These are phyloP conservation scores for Trichoderma atroviride DNA, from an alignment of 2,329 filamentous ascomycete species.

Conservation along the genomic window DNA sequence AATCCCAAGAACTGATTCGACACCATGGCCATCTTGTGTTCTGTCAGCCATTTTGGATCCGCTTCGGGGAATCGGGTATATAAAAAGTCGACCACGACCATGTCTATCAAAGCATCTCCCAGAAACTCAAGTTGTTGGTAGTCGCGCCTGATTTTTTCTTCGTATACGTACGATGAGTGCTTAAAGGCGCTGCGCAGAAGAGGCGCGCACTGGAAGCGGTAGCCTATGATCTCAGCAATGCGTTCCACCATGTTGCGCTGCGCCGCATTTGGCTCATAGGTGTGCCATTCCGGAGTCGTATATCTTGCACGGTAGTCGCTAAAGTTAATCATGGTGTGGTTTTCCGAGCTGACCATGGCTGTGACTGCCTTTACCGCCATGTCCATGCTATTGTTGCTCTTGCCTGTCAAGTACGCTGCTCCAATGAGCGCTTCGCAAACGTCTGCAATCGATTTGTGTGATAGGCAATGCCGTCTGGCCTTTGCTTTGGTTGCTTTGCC, in stretches of 20 bases:
- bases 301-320: conserved; percentile 74
- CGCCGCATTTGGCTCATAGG: conserved; percentile 59
- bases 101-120: conserved; percentile 85
- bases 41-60: conserved; percentile 95
- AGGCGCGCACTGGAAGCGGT: conserved; percentile 72
- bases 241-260: conserved; percentile 69
- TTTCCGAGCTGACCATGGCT: conserved; percentile 66
- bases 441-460: conserved; percentile 90
- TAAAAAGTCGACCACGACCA: conserved; percentile 80
- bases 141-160: conserved; percentile 67
- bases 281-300: conserved; percentile 71
- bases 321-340: conserved; percentile 71
- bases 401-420: conserved; percentile 66
- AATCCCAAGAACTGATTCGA: conserved; percentile 92
- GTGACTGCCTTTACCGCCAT: conserved; percentile 66
- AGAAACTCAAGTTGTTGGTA: conserved; percentile 94
- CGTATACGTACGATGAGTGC: conserved; percentile 83
- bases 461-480: conserved; percentile 71
- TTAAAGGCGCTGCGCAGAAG: conserved; percentile 83
- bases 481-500: conserved; percentile 63
- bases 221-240: conserved; percentile 60
- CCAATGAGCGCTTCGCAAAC: conserved; percentile 95
- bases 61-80: conserved; percentile 75
- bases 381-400: conserved; percentile 50
- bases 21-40: conserved; percentile 99